Conservation (phyloP, 345 rosid species). For the Aurinia saxatilis region DNA sequence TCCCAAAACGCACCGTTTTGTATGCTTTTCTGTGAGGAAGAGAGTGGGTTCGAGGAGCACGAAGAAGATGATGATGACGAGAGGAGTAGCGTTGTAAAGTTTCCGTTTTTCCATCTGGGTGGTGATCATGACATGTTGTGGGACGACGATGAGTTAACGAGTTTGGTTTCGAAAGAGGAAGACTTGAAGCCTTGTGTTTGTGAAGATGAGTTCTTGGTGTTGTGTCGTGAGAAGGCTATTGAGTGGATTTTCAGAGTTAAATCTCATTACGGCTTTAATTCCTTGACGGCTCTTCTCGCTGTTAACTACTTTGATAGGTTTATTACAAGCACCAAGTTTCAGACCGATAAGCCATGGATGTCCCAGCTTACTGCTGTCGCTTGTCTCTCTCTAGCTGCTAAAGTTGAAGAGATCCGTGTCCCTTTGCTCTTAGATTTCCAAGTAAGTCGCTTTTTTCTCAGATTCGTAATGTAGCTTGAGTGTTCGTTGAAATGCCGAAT, state of each 20-base stretch:
- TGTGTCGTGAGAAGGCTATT: slow-evolving; percentile 54
- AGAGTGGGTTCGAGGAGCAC: slow-evolving; percentile 31
- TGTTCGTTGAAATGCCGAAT: slow-evolving; percentile 37
- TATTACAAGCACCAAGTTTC: slow-evolving; percentile 49
- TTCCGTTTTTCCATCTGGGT: slow-evolving; percentile 30
- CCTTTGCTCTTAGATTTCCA: slow-evolving; percentile 82
- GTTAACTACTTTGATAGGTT: slow-evolving; percentile 90
- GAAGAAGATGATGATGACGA: slow-evolving; percentile 12
- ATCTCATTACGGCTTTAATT: slow-evolving; percentile 57
- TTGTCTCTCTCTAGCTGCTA: slow-evolving; percentile 84
- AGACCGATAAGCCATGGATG: slow-evolving; percentile 89
- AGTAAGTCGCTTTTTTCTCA: slow-evolving; percentile 37
- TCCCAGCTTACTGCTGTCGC: slow-evolving; percentile 82
- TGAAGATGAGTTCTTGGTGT: slow-evolving; percentile 18
- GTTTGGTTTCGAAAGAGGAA: slow-evolving; percentile 51
- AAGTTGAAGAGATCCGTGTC: slow-evolving; percentile 88
- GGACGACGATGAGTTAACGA: slow-evolving; percentile 54
- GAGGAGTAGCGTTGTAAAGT: not conserved
- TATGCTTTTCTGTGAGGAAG: slow-evolving; percentile 65
- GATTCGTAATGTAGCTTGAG: slow-evolving; percentile 25
- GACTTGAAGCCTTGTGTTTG: slow-evolving; percentile 33
- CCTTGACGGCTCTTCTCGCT: slow-evolving; percentile 70
- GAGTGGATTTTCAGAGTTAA: slow-evolving; percentile 69
- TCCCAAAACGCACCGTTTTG: slow-evolving; percentile 31
- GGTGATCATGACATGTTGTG: slow-evolving; percentile 48